These are phyloP conservation scores for Buddleja alternifolia DNA, from an alignment of 257 asterid genomes.

Conservation along the genomic window DNA sequence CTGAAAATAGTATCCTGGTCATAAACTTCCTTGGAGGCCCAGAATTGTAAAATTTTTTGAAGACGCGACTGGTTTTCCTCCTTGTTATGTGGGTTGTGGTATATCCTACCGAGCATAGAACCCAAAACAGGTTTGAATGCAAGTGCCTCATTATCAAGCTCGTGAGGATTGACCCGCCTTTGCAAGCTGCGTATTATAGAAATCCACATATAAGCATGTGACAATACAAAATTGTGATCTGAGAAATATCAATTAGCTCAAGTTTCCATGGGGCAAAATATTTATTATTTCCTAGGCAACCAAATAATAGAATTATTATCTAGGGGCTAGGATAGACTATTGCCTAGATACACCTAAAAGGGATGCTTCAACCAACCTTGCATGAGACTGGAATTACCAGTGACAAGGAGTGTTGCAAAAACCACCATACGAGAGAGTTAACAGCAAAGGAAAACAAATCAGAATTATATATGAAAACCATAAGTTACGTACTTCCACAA, in stretches of 20 bases:
- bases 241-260: background rate
- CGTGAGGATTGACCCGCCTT: constrained; percentile 77
- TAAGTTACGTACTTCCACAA: background rate
- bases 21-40: constrained; percentile 96
- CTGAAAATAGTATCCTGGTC: constrained; percentile 81
- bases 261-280: background rate
- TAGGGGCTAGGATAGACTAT: background rate
- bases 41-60: constrained; percentile 85
- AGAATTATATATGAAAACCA: no score
- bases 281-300: background rate
- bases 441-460: background rate
- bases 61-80: constrained; percentile 96
- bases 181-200: constrained; percentile 71
- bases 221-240: background rate
- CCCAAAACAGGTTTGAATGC: constrained; percentile 95
- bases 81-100: constrained; percentile 87
- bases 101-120: constrained; percentile 86
- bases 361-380: background rate
- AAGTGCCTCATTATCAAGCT: constrained; percentile 89
- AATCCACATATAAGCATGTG: constrained; percentile 17
- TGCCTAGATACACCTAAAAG: background rate
- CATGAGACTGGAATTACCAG: background rate
- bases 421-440: background rate
- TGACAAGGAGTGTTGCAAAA: background rate
- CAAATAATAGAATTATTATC: background rate